These are phyloP conservation scores for Fusarium globosum DNA, from an alignment of 2,329 filamentous ascomycete species.

Conservation along the genomic window DNA sequence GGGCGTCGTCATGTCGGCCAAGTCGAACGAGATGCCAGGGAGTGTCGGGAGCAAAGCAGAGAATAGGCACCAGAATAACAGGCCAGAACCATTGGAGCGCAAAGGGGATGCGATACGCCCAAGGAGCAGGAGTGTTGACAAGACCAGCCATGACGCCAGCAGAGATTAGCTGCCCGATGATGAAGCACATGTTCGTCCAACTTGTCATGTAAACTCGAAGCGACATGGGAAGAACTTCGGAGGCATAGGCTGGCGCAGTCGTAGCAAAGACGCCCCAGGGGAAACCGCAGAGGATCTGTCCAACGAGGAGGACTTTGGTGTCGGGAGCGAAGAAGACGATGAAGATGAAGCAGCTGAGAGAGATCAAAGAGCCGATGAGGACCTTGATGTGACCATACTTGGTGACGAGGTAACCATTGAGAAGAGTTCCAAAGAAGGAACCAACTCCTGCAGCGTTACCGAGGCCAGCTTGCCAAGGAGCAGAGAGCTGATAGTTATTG, in stretches of 20 bases:
- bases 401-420: conserved; percentile 60
- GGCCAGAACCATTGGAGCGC: conserved; percentile 63
- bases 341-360: conserved; percentile 57
- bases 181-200: conserved; percentile 61
- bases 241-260: conserved; percentile 59
- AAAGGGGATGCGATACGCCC: conserved; percentile 61
- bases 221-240: conserved; percentile 53
- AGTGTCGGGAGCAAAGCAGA: conserved; percentile 59
- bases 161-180: conserved; percentile 58
- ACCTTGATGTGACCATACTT: conserved; percentile 57
- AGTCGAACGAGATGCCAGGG: conserved; percentile 58
- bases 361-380: conserved; percentile 55
- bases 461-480: conserved; percentile 63
- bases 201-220: conserved; percentile 59
- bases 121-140: conserved; percentile 49
- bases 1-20: conserved; percentile 49
- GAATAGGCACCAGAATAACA: conserved; percentile 52
- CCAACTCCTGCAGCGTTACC: conserved; percentile 58
- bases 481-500: conserved; percentile 53
- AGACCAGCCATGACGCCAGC: conserved; percentile 47
- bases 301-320: conserved; percentile 52
- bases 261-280: conserved; percentile 60
- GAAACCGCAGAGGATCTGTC: conserved; percentile 59
- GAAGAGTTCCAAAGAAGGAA: conserved; percentile 59
- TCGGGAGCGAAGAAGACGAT: conserved; percentile 58